Evolutionary conservation across 768 basidiomycete species (phyloP), one percentile per base, ranked within the genome.

Genomic region (Boletus edulis): DNA sequence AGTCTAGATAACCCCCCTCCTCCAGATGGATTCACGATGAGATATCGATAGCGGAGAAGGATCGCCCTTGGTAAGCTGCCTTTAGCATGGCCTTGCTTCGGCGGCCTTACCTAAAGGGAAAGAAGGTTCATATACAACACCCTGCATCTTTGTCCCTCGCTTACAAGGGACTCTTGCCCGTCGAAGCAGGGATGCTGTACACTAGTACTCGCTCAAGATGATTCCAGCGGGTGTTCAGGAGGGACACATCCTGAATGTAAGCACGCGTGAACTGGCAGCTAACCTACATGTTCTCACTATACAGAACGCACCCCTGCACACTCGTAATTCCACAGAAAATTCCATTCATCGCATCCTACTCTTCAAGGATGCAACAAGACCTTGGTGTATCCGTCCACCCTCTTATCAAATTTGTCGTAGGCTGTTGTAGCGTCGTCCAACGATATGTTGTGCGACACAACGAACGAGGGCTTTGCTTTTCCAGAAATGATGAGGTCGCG

Each of bases 391-490:
- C 51, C 34, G 14, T 56, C 51, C 4, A 56, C 45, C 22, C 52
- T 55, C 49, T 43, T 56, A 31, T 55, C 54, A 5, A 58, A 56
- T 20, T 46, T 50, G 20, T 55, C 54, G 18, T 46, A 58, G 13
- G 57, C 44, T 15, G 8, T 31, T 15, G 54, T 10, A 5, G 49
- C 57, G 13, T 51, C 38, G 10, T 55, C 44, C 49, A 55, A 46
- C 12, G 47, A 40, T 29, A 44, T 27, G 46, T 48, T 43, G 29
- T 54, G 52, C 9, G 52, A 57, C 10, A 57, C 52, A 14, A 49
- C 46, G 24, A 54, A 53, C 14, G 52, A 45, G 6, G 42, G 43
- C 24, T 49, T 49, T 24, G 51, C 32, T 31, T 50, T 50, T 12
- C 48, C 32, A 20, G 48, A 38, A 14, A 56, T 49, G 32, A 57